These are phyloP conservation scores for Microstegium vimineum DNA, from an alignment of 176 grass and related monocot genomes.

Conservation along the genomic window DNA sequence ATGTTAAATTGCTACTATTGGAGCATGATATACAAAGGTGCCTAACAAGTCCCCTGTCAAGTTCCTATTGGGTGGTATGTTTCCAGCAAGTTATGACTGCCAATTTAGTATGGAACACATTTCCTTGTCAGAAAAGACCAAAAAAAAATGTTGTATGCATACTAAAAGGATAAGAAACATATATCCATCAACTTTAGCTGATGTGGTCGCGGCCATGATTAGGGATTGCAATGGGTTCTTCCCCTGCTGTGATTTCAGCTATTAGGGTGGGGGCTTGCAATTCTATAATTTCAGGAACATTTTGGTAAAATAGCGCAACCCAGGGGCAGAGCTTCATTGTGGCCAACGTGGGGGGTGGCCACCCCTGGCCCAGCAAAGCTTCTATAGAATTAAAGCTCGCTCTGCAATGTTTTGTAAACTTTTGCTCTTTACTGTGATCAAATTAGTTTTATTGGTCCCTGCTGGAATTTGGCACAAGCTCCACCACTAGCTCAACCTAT, in stretches of 20 bases:
- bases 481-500: no score
- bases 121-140: no score
- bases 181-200: background rate
- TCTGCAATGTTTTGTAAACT: no score
- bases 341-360: background rate
- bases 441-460: no score
- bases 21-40: background rate
- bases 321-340: background rate
- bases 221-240: background rate
- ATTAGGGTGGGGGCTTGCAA: background rate
- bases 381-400: background rate
- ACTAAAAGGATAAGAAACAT: background rate
- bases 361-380: background rate
- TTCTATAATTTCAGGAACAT: no score
- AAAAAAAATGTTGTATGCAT: no score
- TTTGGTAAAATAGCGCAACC: background rate
- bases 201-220: background rate
- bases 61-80: background rate
- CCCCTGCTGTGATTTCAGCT: background rate
- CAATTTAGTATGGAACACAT: background rate
- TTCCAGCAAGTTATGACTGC: background rate
- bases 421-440: no score
- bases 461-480: no score
- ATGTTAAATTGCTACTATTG: background rate
- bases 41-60: background rate